Conservation (phyloP, 2,329 filamentous ascomycete genomes). For the Didymella sp. region DNA sequence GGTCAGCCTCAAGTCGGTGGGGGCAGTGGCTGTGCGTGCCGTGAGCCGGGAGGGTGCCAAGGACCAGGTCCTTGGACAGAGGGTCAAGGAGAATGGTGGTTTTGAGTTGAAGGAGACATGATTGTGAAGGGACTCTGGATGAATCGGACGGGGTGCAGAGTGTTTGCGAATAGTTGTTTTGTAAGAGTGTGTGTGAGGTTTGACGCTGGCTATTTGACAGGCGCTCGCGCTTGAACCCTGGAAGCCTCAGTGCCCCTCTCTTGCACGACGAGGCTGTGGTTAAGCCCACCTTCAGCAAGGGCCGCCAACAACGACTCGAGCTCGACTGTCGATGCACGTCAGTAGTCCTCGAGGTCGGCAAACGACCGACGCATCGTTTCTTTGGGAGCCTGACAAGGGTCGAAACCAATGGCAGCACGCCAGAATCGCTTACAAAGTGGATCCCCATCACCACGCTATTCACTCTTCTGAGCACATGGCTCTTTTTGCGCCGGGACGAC, state of each 20-base stretch:
- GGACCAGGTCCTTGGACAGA: conserved; percentile 24
- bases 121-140: background rate
- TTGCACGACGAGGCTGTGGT: background rate
- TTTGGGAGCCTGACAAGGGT: conserved; percentile 13
- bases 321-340: conserved; percentile 2
- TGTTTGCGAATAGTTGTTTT: conserved; percentile 1
- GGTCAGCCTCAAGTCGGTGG: conserved; percentile 33
- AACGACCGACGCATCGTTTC: conserved; percentile 9
- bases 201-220: conserved; percentile 10
- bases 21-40: conserved; percentile 22
- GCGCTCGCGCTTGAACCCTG: background rate
- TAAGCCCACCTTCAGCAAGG: background rate
- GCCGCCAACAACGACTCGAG: background rate
- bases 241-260: conserved; percentile 5
- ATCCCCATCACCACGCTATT: conserved; percentile 22
- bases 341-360: conserved; percentile 5
- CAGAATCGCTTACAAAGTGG: conserved; percentile 25
- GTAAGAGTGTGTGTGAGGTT: conserved; percentile 12
- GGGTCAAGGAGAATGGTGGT: background rate
- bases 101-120: background rate
- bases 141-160: background rate
- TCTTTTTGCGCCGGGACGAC: conserved; percentile 17
- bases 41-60: conserved; percentile 28
- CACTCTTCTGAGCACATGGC: conserved; percentile 23
- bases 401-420: conserved; percentile 22